Evolutionary conservation across 257 asterid species (phyloP).

Genomic region (Penstemon newberryi): DNA sequence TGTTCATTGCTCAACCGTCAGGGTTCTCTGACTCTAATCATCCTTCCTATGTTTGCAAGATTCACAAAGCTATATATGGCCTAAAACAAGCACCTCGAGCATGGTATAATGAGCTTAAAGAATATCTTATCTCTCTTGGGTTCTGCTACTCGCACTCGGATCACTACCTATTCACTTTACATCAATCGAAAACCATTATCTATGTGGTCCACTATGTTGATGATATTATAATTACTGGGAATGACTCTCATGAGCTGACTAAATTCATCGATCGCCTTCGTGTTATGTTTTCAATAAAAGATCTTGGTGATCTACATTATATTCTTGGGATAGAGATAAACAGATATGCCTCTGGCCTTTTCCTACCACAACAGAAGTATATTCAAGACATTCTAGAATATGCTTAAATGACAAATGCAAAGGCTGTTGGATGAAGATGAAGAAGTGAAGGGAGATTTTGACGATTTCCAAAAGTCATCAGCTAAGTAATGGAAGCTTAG

Average conservation of each 20-base stretch:
- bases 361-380: not conserved
- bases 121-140: not conserved
- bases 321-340: not conserved
- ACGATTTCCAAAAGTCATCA: too few relatives aligned
- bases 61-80: not conserved
- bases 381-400: not conserved
- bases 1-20: not conserved
- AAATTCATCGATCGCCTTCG: not conserved
- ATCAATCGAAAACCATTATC: not conserved
- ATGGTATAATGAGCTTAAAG: not conserved
- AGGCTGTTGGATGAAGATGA: not conserved
- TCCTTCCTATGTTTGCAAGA: not conserved
- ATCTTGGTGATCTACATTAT: not conserved
- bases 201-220: not conserved
- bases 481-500: too few relatives aligned
- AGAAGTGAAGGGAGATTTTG: too few relatives aligned
- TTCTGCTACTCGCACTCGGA: not conserved
- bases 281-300: not conserved
- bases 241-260: too few relatives aligned
- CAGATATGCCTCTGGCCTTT: not conserved
- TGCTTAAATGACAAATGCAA: not conserved
- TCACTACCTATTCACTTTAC: not conserved
- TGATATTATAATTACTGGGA: not conserved
- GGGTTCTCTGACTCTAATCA: not conserved
- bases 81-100: not conserved